Conservation (phyloP, 106 monocot species). For the Dendrobium catenatum region DNA sequence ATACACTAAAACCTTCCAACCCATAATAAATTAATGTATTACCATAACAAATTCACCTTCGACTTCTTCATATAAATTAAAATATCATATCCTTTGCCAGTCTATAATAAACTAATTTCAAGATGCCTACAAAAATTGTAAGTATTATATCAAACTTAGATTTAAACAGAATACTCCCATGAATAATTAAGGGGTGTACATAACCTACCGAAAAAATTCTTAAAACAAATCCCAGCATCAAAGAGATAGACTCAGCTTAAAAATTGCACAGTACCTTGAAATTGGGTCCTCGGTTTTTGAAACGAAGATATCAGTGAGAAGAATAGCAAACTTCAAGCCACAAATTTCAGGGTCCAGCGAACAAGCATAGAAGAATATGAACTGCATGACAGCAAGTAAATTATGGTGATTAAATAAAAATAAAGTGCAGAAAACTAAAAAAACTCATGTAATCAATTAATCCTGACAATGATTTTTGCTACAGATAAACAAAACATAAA, state of each 20-base stretch:
- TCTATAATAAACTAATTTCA: neutral
- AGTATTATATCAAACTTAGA: neutral
- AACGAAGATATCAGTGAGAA: constrained; percentile 68
- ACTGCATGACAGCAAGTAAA: constrained; percentile 38
- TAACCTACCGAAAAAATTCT: neutral
- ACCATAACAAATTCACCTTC: neutral
- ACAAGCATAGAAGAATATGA: constrained; percentile 92
- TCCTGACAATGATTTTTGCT: neutral
- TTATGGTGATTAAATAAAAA: neutral
- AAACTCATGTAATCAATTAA: neutral
- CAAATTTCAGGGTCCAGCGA: constrained; percentile 83
- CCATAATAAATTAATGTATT: neutral
- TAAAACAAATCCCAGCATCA: neutral
- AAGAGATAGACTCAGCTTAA: neutral
- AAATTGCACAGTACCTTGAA: constrained; percentile 48
- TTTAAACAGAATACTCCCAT: neutral
- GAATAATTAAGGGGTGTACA: neutral
- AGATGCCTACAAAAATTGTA: too few relatives aligned
- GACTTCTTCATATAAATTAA: neutral
- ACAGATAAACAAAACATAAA: neutral
- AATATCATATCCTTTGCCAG: neutral
- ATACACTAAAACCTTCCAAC: neutral
- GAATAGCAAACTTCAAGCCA: constrained; percentile 52
- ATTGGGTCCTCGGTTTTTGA: constrained; percentile 39
- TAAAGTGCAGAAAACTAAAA: neutral